Evolutionary conservation across 1,139 yeast species (phyloP).

Genomic region (Lodderomyces theae): DNA sequence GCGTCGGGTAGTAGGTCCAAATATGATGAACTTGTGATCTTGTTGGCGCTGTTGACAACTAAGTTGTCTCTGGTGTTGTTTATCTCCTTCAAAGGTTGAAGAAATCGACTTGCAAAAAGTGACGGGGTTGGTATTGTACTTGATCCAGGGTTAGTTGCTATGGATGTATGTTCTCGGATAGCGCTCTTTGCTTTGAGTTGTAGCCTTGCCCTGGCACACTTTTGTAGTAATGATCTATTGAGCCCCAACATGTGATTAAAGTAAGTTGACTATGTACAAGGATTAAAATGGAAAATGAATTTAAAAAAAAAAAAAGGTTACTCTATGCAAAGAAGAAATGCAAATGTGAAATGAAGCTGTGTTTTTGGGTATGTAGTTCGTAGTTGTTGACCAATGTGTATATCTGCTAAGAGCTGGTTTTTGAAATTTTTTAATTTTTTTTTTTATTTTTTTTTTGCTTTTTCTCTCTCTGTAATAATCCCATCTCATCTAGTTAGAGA

Average conservation of each 20-base stretch:
- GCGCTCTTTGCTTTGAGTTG: not conserved
- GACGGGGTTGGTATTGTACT: not conserved
- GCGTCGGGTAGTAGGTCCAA: constrained; percentile 6
- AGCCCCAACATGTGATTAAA: constrained; percentile 3
- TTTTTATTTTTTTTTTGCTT: too few species aligned
- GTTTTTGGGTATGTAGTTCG: too few species aligned
- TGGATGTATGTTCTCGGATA: constrained; percentile 3
- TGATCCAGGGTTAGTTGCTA: not conserved
- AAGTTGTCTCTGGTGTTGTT: not conserved
- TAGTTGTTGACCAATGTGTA: too few species aligned
- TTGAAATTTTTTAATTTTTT: too few species aligned
- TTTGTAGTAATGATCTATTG: constrained; percentile 2
- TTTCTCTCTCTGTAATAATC: too few species aligned
- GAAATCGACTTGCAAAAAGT: constrained; percentile 1
- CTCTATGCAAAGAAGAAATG: not conserved
- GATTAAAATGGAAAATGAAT: not conserved
- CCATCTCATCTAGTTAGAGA: too few species aligned
- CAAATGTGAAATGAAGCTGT: not conserved
- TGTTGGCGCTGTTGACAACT: not conserved
- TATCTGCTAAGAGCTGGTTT: too few species aligned
- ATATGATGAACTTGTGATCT: constrained; percentile 7
- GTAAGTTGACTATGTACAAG: constrained; percentile 2
- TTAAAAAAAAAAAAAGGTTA: not conserved
- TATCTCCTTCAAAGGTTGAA: constrained; percentile 4
- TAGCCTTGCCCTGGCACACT: not conserved